Base-by-base conservation (phyloP, 2,329 filamentous ascomycete genomes). In the Diaporthe sp. region DNA sequence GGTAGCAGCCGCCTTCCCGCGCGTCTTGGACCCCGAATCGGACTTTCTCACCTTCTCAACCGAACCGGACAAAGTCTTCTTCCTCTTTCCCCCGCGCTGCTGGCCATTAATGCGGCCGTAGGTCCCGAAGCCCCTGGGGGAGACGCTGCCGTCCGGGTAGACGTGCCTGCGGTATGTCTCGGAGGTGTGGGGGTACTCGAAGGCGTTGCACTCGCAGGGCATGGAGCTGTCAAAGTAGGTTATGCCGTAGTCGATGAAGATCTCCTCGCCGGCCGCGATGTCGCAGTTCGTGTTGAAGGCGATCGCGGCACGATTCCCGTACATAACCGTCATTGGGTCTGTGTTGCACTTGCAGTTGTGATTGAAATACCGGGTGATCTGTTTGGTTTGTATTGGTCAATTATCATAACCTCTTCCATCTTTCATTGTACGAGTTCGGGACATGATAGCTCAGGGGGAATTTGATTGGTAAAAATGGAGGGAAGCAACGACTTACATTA, bases 291-390 rank as follows among this genome's bases (percentile, higher is more conserved):
- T 58, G 32, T 9, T 39, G 42, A 68, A 72, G 17, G 22, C 12
- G 5, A 72, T 9, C 32, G 47, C 69, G 51, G 39, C 66, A 22
- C 69, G 69, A 15, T 53, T 47, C 22, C 73, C 69, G 27, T 72
- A 74, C 73, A 69, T 68, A 10, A 51, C 2, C 0, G 17, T 35
- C 1, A 44, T 35, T 19, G 53, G 42, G 10, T 53, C 42, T 7
- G 63, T 37, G 59, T 72, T 74, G 27, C 10, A 35, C 12, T 35
- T 15, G 32, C 73, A 74, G 69, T 74, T 53, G 35, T 74, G 68
- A 39, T 74, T 74, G 19, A 61, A 27, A 44, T 53, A 72, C 4
- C 70, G 50, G 7, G 30, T 66, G 12, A 66, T 37, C 61, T 66
- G 19, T 19, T 27, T 39, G n/a, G n/a, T n/a, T 8, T 5, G 6